Evolutionary conservation across 305 asterid species (phyloP), one percentile per base, ranked within the genome.

Genomic region (Stenogyne calaminthoides): DNA sequence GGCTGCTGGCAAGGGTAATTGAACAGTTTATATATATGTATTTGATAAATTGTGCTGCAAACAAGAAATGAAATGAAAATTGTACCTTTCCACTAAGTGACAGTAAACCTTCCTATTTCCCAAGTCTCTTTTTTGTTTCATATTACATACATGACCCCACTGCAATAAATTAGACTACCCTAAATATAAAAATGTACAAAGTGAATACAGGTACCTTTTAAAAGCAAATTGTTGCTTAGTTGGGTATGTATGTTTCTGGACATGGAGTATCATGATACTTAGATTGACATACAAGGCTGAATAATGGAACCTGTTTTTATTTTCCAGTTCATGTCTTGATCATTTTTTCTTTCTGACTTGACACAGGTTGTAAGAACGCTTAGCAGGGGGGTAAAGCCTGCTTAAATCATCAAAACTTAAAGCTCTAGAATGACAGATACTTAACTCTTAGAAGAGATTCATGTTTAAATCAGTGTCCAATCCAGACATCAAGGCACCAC

Each of bases 1-100:
- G 93, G 88, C 98, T 91, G 85, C 66, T n/a, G n/a, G n/a, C 40
- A n/a, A 73, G 14, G 60, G 27, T 52, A 19, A 70, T n/a, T 14
- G 60, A 2, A 63, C 11, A 63, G 67, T 69, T 65, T 37, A 69
- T 49, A 58, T n/a, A n/a, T n/a, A n/a, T 12, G 51, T 10, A 42
- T 54, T 16, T 6, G 34, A 47, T 67, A n/a, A 12, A 47, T 25
- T 25, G 29, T 25, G 29, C 29, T 25, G 29, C 29, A n/a, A 25
- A 25, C 29, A 19, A 55, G 32, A 55, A 20, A 19, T 19, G 60
- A 55, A 20, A 55, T 55, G 20, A 55, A 34, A 4, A 18, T 7
- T 74, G n/a, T 57, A 91, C 96, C 98, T 93, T 93, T 73, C 96
- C 97, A 76, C 98, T 96, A 67, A 91, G 97, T 46, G 97, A 84